Base-by-base conservation (phyloP, 768 basidiomycete genomes). In the Porphyrellus cyaneotinctus region DNA sequence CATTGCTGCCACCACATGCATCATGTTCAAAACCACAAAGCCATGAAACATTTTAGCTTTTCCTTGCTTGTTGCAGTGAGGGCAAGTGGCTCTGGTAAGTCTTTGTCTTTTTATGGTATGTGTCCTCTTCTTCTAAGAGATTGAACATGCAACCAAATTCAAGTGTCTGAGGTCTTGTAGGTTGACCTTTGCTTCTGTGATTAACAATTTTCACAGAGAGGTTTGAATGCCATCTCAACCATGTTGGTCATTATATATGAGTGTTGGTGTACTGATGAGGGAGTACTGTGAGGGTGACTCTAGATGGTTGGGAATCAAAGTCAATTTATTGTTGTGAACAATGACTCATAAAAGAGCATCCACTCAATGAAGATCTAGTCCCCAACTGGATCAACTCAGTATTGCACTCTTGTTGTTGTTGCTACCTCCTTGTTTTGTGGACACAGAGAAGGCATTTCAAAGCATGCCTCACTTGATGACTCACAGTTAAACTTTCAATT, bases 271-370 rank as follows among this genome's bases (percentile, higher is more conserved):
- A 3, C 18, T 46, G 0, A 2, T 17, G 0, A 0, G 0, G 2
- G 44, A 20, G 9, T 71, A 69, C 30, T 33, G 60, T 8, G 39
- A 58, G 11, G n/a, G n/a, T n/a, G n/a, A 75, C 74, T 0, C 30
- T 48, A 0, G 75, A 81, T 60, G 79, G 76, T 7, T 81, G 75
- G 76, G 79, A 82, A 53, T 43, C 62, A 15, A 63, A 55, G 80
- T 79, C 44, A 4, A 70, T 60, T 18, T 13, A 9, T 28, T 35
- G 12, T 24, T 4, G 18, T 2, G 28, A 3, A 46, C 8, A 15
- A n/a, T n/a, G n/a, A n/a, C n/a, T n/a, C n/a, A n/a, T n/a, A n/a
- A n/a, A n/a, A 31, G 6, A 13, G 4, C 22, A 0, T 15, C 1
- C 14, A 4, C 33, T 44, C n/a, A 49, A 22, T 1, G n/a, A 12